Percentiles rank a stretch among this genome's conserved stretches.
These are phyloP conservation scores for Eutrema yunnanense DNA, from an alignment of 345 rosid species.

Conservation along the genomic window DNA sequence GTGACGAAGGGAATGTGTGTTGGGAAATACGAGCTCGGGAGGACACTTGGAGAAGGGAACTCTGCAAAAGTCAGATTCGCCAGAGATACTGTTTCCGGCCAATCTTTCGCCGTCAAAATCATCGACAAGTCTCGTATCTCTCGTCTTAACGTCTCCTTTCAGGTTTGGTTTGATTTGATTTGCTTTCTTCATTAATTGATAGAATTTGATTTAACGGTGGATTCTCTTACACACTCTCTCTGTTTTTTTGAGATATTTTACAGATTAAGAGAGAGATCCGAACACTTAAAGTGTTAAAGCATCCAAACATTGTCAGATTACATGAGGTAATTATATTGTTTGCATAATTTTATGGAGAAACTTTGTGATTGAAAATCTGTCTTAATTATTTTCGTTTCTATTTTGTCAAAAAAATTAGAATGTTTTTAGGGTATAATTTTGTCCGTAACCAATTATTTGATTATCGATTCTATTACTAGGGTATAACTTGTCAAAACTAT, in stretches of 20 bases:
- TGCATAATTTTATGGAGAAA: not conserved
- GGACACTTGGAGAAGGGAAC: constrained; percentile 84
- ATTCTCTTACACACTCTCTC: not conserved
- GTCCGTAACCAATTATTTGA: too few species aligned
- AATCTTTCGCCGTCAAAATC: constrained; percentile 72
- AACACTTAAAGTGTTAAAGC: constrained; percentile 73
- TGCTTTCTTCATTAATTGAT: not conserved
- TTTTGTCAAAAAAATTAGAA: too few species aligned
- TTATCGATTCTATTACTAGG: too few species aligned
- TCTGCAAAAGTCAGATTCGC: constrained; percentile 81
- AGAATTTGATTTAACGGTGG: not conserved
- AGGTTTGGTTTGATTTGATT: constrained; percentile 32
- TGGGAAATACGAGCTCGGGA: constrained; percentile 82
- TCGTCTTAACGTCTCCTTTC: constrained; percentile 60
- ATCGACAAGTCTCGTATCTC: constrained; percentile 62
- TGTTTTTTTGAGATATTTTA: not conserved
- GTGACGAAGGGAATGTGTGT: constrained; percentile 51
- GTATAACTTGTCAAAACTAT: too few species aligned
- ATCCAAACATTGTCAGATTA: constrained; percentile 81
- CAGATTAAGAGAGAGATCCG: constrained; percentile 93
- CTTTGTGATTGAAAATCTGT: not conserved
- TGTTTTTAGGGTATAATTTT: too few species aligned
- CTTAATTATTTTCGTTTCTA: too few species aligned
- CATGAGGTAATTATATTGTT: constrained; percentile 42
- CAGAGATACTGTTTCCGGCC: constrained; percentile 49